Percentiles rank a stretch among this genome's conserved stretches.
phyloP scores from a whole-genome alignment of 805 yeast genomes.

The Hyphopichia homilentoma region DNA sequence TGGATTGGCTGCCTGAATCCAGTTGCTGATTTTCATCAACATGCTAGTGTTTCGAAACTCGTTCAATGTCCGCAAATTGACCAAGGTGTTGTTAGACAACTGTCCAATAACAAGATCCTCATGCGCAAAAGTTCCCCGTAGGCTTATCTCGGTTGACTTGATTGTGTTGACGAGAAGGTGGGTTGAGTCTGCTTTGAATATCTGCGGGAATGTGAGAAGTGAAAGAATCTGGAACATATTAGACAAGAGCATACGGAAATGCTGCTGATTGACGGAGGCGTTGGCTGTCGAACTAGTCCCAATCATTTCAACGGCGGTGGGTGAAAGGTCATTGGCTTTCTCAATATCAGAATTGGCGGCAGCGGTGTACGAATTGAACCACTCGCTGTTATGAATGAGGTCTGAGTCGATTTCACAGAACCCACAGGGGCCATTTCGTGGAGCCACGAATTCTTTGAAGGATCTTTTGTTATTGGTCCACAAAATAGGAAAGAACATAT shows the following conservation, averaged over 20 bases:
- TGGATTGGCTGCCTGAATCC: conserved; percentile 29
- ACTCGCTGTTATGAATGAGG: conserved; percentile 13
- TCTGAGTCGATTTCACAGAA: conserved; percentile 13
- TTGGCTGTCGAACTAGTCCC: conserved; percentile 10
- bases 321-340: conserved; percentile 19
- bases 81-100: conserved; percentile 56
- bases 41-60: conserved; percentile 36
- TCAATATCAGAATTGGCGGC: conserved; percentile 20
- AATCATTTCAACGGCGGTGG: conserved; percentile 26
- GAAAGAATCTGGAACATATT: conserved; percentile 35
- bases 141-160: conserved; percentile 60
- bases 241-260: conserved; percentile 24
- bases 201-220: conserved; percentile 34
- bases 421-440: too few species aligned
- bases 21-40: conserved; percentile 28
- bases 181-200: conserved; percentile 31
- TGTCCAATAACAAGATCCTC: conserved; percentile 51
- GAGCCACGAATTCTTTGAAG: too few species aligned
- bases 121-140: conserved; percentile 48
- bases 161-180: conserved; percentile 51
- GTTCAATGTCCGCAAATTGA: conserved; percentile 50
- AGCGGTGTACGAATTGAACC: conserved; percentile 23
- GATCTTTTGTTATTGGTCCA: conserved; percentile 48
- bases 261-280: conserved; percentile 15
- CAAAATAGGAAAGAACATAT: conserved; percentile 74